Base-by-base conservation (phyloP, 441 rosid genomes). In the Mallotus japonicus region DNA sequence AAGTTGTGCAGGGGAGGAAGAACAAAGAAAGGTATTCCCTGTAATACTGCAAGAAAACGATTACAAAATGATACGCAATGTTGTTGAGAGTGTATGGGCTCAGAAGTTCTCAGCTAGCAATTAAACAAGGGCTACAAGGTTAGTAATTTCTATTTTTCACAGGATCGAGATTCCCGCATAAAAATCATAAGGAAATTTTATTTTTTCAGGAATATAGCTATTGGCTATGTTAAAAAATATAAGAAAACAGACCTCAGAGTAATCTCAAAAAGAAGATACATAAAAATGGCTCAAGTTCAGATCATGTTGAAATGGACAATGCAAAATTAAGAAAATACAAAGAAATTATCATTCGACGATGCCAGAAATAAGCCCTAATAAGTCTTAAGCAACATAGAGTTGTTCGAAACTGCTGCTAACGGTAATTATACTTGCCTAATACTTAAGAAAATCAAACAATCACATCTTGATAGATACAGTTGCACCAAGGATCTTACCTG, bases 1-100 rank as follows among this genome's bases (percentile, higher is more conserved):
- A 70, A 80, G 59, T 64, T 86, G 86, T 78, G 72, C 74, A 19
- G 80, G 77, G 54, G 90, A 79, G 71, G 89, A 80, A 70, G 80
- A 76, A 80, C 97, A 94, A 67, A 94, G 92, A 73, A 85, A 87
- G 74, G 65, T 82, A 80, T 94, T 94, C 73, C 97, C 99, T 20
- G 79, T 78, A 58, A 87, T 77, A 59, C 96, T 90, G 83, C 77
- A 62, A 75, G 42, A 62, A 1, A 55, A 40, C 63, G 14, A 10
- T 13, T n/a, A 11, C 14, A 56, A 61, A 17, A 20, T 15, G n/a
- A 69, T 32, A 34, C 49, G 22, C 42, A 28, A 47, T 40, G 32
- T 17, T 67, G 58, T 57, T 71, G 32, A 28, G 32, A 20, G 61
- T 61, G 8, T 3, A 71, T 32, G 73, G 28, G 50, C 51, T 37